A percentile compares a stretch with the other conserved stretches of the same genome.
phyloP scores from a whole-genome alignment of 495 filamentous ascomycete genomes.

The Talaromyces proteolyticus region DNA sequence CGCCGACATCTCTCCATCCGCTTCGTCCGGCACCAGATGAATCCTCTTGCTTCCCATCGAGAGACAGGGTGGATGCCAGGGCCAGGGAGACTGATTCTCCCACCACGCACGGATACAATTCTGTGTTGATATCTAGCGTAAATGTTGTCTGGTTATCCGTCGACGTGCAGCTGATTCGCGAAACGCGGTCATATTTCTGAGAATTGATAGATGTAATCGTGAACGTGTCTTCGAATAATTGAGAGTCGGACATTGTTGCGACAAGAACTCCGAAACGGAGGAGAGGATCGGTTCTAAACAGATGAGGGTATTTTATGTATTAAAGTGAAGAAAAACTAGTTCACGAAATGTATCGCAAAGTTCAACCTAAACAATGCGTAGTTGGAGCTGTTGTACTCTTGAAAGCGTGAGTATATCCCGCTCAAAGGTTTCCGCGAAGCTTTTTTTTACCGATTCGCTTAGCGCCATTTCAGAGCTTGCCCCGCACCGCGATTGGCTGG shows the following conservation, averaged over 20 bases:
- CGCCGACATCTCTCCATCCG: slow-evolving; percentile 74
- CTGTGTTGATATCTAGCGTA: slow-evolving; percentile 87
- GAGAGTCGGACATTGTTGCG: slow-evolving; percentile 61
- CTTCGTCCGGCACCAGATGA: slow-evolving; percentile 40
- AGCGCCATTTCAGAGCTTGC: slow-evolving; percentile 2
- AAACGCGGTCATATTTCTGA: slow-evolving; percentile 91
- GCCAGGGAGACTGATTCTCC: slow-evolving; percentile 73
- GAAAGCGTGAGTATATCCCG: slow-evolving; percentile 9
- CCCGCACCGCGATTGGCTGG: slow-evolving; percentile 5
- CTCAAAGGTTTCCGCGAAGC: slow-evolving; percentile 35
- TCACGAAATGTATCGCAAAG: too few relatives aligned
- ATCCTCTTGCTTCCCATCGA: slow-evolving; percentile 74
- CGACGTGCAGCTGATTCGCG: slow-evolving; percentile 68
- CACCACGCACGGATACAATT: slow-evolving; percentile 72
- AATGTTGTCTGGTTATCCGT: slow-evolving; percentile 66
- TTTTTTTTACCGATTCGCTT: slow-evolving; percentile 29
- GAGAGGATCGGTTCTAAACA: neutral
- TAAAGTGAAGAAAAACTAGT: too few relatives aligned
- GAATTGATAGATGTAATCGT: slow-evolving; percentile 68
- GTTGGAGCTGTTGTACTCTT: too few relatives aligned
- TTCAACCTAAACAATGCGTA: too few relatives aligned
- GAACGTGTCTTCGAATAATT: slow-evolving; percentile 92
- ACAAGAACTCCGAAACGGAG: neutral
- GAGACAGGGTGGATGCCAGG: slow-evolving; percentile 73
- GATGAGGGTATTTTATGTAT: neutral